Evolutionary conservation across 2,329 filamentous ascomycete genomes (phyloP).

Genomic region (Alternaria sp.): DNA sequence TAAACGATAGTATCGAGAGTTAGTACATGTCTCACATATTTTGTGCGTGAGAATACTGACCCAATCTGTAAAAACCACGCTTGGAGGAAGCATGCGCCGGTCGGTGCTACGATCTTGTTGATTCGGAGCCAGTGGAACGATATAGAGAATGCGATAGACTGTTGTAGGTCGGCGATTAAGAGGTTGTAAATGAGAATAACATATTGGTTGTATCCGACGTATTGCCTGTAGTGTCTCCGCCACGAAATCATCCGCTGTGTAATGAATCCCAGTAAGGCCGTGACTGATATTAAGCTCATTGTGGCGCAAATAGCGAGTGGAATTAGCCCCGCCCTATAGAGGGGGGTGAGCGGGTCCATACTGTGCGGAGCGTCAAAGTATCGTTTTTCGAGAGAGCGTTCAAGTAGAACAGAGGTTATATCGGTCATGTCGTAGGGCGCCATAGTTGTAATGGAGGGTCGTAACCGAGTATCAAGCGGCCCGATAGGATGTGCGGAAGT

Average conservation of each 20-base stretch:
- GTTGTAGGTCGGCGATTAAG: conserved; percentile 62
- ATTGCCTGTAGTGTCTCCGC: conserved; percentile 58
- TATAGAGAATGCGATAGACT: conserved; percentile 61
- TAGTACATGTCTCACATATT: neutral
- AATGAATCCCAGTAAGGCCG: conserved; percentile 57
- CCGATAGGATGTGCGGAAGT: conserved; percentile 10
- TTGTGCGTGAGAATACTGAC: neutral
- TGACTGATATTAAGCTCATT: conserved; percentile 58
- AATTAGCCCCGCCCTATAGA: conserved; percentile 55
- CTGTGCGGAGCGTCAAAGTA: conserved; percentile 41
- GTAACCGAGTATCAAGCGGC: neutral
- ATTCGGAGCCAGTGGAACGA: conserved; percentile 58
- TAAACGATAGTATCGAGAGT: neutral
- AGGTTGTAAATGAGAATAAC: conserved; percentile 65
- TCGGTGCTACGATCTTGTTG: conserved; percentile 56
- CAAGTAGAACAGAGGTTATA: conserved; percentile 18
- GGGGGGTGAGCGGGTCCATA: conserved; percentile 40
- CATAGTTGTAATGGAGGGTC: conserved; percentile 17
- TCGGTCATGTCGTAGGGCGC: conserved; percentile 16
- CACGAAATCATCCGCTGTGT: conserved; percentile 62
- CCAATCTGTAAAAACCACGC: conserved; percentile 62
- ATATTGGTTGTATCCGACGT: conserved; percentile 64
- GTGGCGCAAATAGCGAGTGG: conserved; percentile 58
- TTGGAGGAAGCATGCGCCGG: conserved; percentile 59
- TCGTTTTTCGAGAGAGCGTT: conserved; percentile 25